phyloP scores from a whole-genome alignment of 1,284 basidiomycete genomes.

The Heliocybe sulcata region DNA sequence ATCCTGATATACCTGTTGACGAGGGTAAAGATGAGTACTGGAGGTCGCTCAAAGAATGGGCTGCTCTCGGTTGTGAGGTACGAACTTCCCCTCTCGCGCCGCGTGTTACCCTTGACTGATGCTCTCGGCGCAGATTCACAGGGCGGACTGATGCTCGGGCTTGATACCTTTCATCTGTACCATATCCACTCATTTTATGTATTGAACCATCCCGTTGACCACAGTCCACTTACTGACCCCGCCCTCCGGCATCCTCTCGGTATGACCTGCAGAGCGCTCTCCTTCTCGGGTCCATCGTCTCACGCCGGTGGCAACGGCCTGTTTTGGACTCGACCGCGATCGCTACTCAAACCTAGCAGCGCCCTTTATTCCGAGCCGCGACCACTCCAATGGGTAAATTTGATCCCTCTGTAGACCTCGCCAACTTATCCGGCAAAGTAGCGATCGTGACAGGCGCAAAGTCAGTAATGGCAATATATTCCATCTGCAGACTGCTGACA shows the following conservation, averaged over 20 bases:
- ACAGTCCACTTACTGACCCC: no score
- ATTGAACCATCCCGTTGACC: no score
- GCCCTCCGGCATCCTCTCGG: background rate
- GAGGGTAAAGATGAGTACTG: slow-evolving; percentile 63
- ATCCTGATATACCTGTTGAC: slow-evolving; percentile 63
- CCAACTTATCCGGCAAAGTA: slow-evolving; percentile 29
- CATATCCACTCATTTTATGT: no score
- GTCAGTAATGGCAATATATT: slow-evolving; percentile 13
- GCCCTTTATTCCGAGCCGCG: no score
- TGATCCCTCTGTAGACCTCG: slow-evolving; percentile 20
- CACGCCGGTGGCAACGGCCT: no score
- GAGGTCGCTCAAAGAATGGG: slow-evolving; percentile 61
- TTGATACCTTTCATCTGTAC: no score
- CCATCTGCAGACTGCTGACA: no score
- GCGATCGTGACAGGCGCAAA: slow-evolving; percentile 34
- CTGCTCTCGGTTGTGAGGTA: slow-evolving; percentile 49
- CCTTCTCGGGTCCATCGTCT: no score
- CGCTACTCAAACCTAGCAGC: no score
- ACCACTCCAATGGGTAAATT: background rate
- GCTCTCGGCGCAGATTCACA: background rate
- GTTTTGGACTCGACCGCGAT: no score
- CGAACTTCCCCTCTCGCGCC: slow-evolving; percentile 9
- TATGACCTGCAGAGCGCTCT: background rate
- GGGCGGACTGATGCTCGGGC: background rate
- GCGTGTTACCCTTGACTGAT: background rate